Evolutionary conservation across 257 asterid genomes (phyloP).

Genomic region (Solanum sejunctum): DNA sequence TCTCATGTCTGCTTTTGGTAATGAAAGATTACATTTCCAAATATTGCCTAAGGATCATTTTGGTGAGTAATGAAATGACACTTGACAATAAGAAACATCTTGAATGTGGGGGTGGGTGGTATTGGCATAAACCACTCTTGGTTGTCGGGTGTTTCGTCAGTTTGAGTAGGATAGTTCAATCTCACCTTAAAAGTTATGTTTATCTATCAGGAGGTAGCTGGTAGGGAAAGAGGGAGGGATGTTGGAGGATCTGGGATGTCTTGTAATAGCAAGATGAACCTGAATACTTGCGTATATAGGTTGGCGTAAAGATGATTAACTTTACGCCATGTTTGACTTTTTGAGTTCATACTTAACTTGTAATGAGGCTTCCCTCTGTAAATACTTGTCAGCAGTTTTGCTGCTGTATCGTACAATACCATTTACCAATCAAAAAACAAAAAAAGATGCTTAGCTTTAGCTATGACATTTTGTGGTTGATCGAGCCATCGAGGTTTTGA

Average conservation of each 20-base stretch:
- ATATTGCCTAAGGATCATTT: not conserved
- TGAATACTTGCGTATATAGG: not conserved
- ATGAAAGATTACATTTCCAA: not conserved
- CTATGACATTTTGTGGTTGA: not conserved
- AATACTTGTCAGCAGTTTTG: not conserved
- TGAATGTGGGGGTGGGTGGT: not conserved
- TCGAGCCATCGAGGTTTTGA: not conserved
- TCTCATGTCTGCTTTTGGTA: not conserved
- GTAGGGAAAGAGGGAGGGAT: not conserved
- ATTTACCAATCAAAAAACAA: not conserved
- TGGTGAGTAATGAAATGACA: not conserved
- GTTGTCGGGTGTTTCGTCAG: not conserved
- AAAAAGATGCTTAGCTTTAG: not conserved
- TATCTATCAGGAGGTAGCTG: not conserved
- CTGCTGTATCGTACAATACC: not conserved
- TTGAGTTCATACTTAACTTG: not conserved
- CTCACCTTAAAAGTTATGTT: not conserved
- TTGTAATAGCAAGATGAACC: not conserved
- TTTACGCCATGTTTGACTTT: not conserved
- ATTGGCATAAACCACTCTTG: not conserved
- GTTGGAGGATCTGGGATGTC: not conserved
- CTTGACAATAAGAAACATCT: not conserved
- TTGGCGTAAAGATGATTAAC: not conserved
- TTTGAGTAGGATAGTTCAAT: not conserved
- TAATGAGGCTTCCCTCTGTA: not conserved